Conservation (phyloP, 768 basidiomycete species). For the Boletus reticulatus region DNA sequence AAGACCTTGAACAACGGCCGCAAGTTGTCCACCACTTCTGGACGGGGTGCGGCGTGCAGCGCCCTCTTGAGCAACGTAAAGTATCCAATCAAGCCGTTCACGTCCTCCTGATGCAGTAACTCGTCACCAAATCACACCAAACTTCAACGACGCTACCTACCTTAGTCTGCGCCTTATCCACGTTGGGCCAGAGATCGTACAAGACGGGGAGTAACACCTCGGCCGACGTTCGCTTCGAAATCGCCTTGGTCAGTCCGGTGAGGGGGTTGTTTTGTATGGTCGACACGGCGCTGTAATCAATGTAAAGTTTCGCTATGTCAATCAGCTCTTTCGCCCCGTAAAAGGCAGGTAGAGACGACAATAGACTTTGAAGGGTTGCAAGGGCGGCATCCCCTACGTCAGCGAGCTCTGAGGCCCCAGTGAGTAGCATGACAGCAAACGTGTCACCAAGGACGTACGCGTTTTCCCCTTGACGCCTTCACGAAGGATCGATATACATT, state of each 20-base stretch:
- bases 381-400: conserved; percentile 35
- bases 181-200: conserved; percentile 51
- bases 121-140: not conserved
- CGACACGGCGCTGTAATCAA: conserved; percentile 38
- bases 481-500: conserved; percentile 50
- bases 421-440: not conserved
- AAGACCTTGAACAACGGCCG: conserved; percentile 74
- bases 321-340: conserved; percentile 63
- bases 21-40: conserved; percentile 62
- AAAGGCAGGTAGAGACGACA: conserved; percentile 79
- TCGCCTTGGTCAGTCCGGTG: conserved; percentile 51
- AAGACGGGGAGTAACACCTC: conserved; percentile 68
- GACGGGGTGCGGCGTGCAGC: conserved; percentile 61
- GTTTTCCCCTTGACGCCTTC: conserved; percentile 33
- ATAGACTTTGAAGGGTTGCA: conserved; percentile 61
- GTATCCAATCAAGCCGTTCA: conserved; percentile 40
- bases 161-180: conserved; percentile 34
- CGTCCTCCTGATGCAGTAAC: conserved; percentile 16
- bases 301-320: conserved; percentile 53
- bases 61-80: conserved; percentile 67
- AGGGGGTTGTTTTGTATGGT: conserved; percentile 27
- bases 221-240: conserved; percentile 69
- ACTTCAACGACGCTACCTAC: conserved; percentile 27
- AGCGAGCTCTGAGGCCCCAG: conserved; percentile 26
- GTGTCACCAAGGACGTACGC: conserved; percentile 28